Conservation (phyloP, 164 flowering plant genomes). For the Cinnamomum chago region DNA sequence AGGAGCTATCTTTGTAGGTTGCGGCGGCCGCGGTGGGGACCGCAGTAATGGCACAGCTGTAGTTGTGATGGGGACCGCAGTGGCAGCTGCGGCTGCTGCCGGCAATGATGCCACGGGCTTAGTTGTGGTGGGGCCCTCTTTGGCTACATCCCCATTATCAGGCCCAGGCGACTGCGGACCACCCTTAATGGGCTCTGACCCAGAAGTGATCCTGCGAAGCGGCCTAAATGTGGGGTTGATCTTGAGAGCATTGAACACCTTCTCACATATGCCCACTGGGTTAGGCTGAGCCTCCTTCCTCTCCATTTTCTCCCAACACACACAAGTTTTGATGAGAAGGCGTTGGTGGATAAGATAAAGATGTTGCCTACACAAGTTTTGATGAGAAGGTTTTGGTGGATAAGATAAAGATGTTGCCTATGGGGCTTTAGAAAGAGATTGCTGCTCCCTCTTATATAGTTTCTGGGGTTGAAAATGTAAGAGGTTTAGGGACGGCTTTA, state of each 20-base stretch:
- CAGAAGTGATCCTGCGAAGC: neutral
- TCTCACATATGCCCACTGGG: neutral
- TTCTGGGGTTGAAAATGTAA: neutral
- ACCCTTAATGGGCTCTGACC: neutral
- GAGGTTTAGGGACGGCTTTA: neutral
- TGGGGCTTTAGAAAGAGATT: neutral
- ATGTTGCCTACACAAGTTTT: neutral
- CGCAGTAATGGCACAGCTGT: neutral
- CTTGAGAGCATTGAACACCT: constrained; percentile 1
- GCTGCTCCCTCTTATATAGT: neutral
- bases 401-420: neutral
- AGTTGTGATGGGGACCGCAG: neutral
- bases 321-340: neutral
- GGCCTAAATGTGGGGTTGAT: neutral
- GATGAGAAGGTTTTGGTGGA: neutral
- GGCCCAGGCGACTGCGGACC: neutral
- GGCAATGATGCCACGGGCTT: neutral
- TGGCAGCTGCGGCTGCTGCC: neutral
- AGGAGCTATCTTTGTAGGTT: neutral
- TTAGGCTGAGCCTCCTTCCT: neutral
- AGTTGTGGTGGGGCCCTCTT: neutral
- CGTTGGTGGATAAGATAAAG: neutral
- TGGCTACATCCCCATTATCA: neutral
- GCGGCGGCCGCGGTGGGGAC: neutral
- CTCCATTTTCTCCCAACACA: neutral